Percentiles rank a stretch among this genome's conserved stretches.
phyloP scores from a whole-genome alignment of 2,329 filamentous ascomycete species.

The Nemania serpens region DNA sequence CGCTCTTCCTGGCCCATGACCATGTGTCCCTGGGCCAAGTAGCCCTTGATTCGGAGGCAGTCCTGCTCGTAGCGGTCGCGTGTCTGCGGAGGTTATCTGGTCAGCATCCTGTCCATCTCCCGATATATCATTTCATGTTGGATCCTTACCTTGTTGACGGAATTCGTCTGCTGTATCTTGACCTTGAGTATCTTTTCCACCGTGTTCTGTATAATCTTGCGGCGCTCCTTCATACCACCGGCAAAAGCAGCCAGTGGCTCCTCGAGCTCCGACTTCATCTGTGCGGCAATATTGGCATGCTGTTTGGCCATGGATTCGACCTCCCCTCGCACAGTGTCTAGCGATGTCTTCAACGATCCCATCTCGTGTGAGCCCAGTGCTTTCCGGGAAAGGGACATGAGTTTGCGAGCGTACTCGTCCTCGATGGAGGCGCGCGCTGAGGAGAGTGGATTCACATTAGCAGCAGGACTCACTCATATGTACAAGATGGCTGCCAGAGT shows the following conservation, averaged over 20 bases:
- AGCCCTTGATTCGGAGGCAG: conserved; percentile 97
- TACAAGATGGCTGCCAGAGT: no score
- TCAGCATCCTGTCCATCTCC: conserved; percentile 7
- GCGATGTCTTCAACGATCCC: conserved; percentile 79
- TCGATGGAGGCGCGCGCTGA: conserved; percentile 88
- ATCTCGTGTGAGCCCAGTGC: conserved; percentile 85
- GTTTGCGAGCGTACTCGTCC: conserved; percentile 92
- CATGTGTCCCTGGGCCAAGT: conserved; percentile 98
- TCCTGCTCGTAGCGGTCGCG: conserved; percentile 97
- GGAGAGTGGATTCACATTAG: background rate
- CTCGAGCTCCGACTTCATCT: conserved; percentile 96
- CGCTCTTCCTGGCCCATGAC: conserved; percentile 99
- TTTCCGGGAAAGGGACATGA: conserved; percentile 84
- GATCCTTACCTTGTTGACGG: conserved; percentile 81
- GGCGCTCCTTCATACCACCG: conserved; percentile 92
- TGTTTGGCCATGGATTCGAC: conserved; percentile 93
- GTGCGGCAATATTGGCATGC: conserved; percentile 83
- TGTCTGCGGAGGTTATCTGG: conserved; percentile 56
- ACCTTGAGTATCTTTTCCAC: conserved; percentile 93
- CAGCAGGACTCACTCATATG: background rate
- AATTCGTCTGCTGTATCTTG: conserved; percentile 88
- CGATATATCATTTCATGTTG: background rate
- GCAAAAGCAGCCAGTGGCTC: conserved; percentile 91
- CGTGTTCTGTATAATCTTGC: conserved; percentile 93
- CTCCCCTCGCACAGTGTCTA: conserved; percentile 87